These are phyloP conservation scores for Yamadazyma jaroonii DNA, from an alignment of 1,139 yeast genomes.

Conservation along the genomic window DNA sequence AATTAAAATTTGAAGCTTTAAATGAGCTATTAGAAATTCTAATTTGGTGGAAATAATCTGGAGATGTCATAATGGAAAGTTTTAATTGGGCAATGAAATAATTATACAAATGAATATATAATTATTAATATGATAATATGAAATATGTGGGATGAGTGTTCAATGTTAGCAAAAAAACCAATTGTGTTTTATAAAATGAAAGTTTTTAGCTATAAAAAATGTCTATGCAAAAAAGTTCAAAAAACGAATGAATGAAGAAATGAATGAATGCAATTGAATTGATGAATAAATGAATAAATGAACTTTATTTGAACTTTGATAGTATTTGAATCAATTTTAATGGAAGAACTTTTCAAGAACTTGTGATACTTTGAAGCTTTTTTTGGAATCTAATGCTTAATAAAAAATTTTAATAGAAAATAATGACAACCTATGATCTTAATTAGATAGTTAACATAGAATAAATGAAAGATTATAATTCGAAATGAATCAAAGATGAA, in stretches of 20 bases:
- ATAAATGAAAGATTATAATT: background rate
- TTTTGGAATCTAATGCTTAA: too few relatives aligned
- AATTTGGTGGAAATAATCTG: slow-evolving; percentile 38
- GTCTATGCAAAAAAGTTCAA: background rate
- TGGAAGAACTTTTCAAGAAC: too few relatives aligned
- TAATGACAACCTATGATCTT: background rate
- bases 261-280: slow-evolving; percentile 8
- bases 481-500: background rate
- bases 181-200: background rate
- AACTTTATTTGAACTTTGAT: background rate
- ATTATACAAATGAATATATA: background rate
- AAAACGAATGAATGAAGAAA: slow-evolving; percentile 10
- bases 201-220: background rate
- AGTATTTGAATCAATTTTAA: too few relatives aligned
- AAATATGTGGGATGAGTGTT: background rate
- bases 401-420: too few relatives aligned
- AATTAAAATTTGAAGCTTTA: slow-evolving; percentile 31
- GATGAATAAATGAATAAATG: background rate
- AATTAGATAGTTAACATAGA: slow-evolving; percentile 1
- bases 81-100: background rate
- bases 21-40: slow-evolving; percentile 30
- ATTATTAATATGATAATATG: background rate
- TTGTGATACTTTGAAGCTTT: too few relatives aligned
- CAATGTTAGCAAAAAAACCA: background rate
- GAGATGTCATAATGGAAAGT: slow-evolving; percentile 24